These are phyloP conservation scores for Ceratobasidium sp. DNA, from an alignment of 1,284 basidiomycete genomes.

Conservation along the genomic window DNA sequence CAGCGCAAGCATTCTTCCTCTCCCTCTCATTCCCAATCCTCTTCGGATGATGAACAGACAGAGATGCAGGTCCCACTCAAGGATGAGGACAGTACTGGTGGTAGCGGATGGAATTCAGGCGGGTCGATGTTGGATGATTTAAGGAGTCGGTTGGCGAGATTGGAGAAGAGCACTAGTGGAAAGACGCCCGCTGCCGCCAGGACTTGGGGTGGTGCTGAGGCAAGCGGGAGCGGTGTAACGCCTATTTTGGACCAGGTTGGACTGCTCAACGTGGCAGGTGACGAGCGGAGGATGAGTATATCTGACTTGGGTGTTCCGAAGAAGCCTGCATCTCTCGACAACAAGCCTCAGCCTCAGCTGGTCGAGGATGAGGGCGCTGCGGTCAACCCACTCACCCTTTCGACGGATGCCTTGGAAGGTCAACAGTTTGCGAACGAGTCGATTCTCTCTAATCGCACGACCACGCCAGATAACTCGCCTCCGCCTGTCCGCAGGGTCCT, in stretches of 20 bases:
- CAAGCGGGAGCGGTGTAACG: background rate
- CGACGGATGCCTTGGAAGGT: conserved; percentile 20
- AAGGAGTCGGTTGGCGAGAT: conserved; percentile 29
- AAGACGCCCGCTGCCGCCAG: conserved; percentile 37
- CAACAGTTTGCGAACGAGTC: conserved; percentile 14
- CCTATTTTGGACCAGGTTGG: conserved; percentile 1
- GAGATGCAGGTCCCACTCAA: conserved; percentile 41
- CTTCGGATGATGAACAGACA: conserved; percentile 38
- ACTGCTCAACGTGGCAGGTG: background rate
- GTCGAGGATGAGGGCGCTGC: background rate
- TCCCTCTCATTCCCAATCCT: conserved; percentile 14
- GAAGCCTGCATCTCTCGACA: conserved; percentile 4
- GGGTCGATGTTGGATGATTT: conserved; percentile 34
- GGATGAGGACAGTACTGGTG: conserved; percentile 33
- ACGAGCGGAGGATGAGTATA: conserved; percentile 32
- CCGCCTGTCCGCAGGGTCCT: conserved; percentile 25
- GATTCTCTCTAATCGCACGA: conserved; percentile 32
- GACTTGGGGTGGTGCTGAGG: background rate
- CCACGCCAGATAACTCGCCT: conserved; percentile 38
- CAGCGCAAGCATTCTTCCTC: conserved; percentile 43
- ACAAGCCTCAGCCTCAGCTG: background rate
- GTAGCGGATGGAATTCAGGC: conserved; percentile 9
- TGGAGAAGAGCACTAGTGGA: conserved; percentile 42
- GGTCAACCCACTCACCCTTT: conserved; percentile 14
- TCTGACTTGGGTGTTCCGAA: conserved; percentile 22